phyloP scores from a whole-genome alignment of 2,329 filamentous ascomycete species.

The Aspergillus sclerotialis region DNA sequence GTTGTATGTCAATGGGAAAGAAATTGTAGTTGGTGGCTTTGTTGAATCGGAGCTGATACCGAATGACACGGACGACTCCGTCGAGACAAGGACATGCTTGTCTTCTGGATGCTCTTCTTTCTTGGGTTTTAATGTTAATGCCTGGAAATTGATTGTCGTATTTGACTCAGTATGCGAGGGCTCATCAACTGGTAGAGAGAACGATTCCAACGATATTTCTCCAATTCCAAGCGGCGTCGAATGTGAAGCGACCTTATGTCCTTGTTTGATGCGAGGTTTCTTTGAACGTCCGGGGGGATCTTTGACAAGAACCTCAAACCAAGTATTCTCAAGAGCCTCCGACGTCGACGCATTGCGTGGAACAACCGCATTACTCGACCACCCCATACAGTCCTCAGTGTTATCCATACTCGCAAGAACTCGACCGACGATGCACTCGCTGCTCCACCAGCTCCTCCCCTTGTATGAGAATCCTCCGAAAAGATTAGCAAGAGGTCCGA shows the following conservation, averaged over 20 bases:
- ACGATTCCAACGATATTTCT: conserved; percentile 29
- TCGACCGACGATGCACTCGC: conserved; percentile 47
- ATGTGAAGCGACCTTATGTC: conserved; percentile 29
- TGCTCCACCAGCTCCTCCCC: conserved; percentile 51
- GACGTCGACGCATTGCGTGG: conserved; percentile 27
- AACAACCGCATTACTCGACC: conserved; percentile 40
- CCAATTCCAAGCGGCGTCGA: conserved; percentile 36
- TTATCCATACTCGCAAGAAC: conserved; percentile 43
- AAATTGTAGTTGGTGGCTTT: conserved; percentile 13
- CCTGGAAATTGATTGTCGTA: conserved; percentile 14
- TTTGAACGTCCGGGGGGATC: conserved; percentile 18
- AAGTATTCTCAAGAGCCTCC: conserved; percentile 34
- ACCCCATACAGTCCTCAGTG: conserved; percentile 48
- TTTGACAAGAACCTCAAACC: conserved; percentile 43
- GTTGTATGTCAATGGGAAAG: conserved; percentile 42
- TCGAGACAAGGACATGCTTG: conserved; percentile 12
- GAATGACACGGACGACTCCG: conserved; percentile 22
- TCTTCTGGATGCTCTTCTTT: conserved; percentile 6
- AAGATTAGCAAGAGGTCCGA: conserved; percentile 47
- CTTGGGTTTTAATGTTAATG: conserved; percentile 19
- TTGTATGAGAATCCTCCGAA: conserved; percentile 50
- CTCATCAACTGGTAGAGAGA: conserved; percentile 32
- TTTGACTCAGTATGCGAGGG: conserved; percentile 5
- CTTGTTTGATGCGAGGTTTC: conserved; percentile 39
- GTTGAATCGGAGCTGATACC: conserved; percentile 9